These are phyloP conservation scores for Kodamaea fukazawae DNA, from an alignment of 805 yeast genomes.

Conservation along the genomic window DNA sequence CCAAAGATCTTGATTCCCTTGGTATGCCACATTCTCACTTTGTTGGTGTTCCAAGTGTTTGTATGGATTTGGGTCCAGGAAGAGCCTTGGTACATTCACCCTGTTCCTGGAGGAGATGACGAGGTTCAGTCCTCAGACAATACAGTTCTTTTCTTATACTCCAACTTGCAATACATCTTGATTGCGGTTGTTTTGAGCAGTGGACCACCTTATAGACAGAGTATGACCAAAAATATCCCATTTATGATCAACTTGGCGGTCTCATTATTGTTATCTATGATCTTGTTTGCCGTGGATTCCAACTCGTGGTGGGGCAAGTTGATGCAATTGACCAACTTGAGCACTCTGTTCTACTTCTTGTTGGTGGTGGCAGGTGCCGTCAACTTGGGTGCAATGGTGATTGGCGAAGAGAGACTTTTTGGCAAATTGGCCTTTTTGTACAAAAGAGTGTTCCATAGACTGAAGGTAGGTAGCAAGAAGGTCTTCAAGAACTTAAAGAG, in stretches of 20 bases:
- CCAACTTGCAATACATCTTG: slow-evolving; percentile 87
- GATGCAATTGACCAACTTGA: slow-evolving; percentile 71
- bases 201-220: slow-evolving; percentile 92
- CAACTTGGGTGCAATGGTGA: slow-evolving; percentile 49
- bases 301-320: slow-evolving; percentile 57
- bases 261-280: slow-evolving; percentile 49
- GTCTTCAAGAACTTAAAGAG: slow-evolving; percentile 21
- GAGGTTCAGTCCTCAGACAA: slow-evolving; percentile 86
- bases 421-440: slow-evolving; percentile 36
- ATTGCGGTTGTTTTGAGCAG: slow-evolving; percentile 80
- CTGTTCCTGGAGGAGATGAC: slow-evolving; percentile 70
- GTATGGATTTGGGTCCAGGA: slow-evolving; percentile 62
- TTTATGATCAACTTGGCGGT: slow-evolving; percentile 60
- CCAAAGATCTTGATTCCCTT: slow-evolving; percentile 83
- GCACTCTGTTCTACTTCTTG: slow-evolving; percentile 47
- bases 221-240: slow-evolving; percentile 63
- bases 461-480: slow-evolving; percentile 32
- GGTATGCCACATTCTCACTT: slow-evolving; percentile 67
- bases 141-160: slow-evolving; percentile 73
- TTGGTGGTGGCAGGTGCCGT: slow-evolving; percentile 45
- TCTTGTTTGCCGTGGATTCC: slow-evolving; percentile 54
- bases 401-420: slow-evolving; percentile 47
- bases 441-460: slow-evolving; percentile 32
- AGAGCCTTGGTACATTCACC: slow-evolving; percentile 74
- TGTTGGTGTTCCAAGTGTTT: slow-evolving; percentile 61